phyloP scores from a whole-genome alignment of 2,329 filamentous ascomycete species.

The Aureobasidium sp. region DNA sequence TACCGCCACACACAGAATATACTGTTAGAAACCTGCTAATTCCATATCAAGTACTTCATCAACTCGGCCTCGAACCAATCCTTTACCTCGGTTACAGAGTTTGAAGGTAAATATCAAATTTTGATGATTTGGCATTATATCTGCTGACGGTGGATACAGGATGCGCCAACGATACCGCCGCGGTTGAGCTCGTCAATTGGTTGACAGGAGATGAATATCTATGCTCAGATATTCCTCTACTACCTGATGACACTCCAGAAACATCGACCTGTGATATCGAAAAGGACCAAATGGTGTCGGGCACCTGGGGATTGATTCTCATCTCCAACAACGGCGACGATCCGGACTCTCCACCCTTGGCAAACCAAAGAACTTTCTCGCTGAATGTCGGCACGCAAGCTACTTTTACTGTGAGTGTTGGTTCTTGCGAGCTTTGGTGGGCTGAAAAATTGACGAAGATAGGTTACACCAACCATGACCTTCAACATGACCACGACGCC shows the following conservation, averaged over 20 bases:
- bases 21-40: not conserved
- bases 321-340: conserved; percentile 19
- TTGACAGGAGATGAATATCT: conserved; percentile 16
- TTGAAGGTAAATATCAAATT: conserved; percentile 9
- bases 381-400: conserved; percentile 14
- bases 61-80: conserved; percentile 15
- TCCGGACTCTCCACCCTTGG: conserved; percentile 15
- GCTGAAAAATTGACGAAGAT: not conserved
- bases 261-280: conserved; percentile 18
- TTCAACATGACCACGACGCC: conserved; percentile 15
- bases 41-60: conserved; percentile 17
- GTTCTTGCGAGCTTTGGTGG: not conserved
- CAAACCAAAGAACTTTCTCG: conserved; percentile 16
- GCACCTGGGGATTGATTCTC: conserved; percentile 16
- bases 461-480: conserved; percentile 11
- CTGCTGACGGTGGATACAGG: not conserved
- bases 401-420: conserved; percentile 11
- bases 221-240: conserved; percentile 11
- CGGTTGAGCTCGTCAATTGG: conserved; percentile 11
- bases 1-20: not conserved
- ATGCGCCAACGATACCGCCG: conserved; percentile 17
- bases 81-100: conserved; percentile 20
- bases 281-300: conserved; percentile 18
- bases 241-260: conserved; percentile 13
- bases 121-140: not conserved